Conservation (phyloP, 2,329 filamentous ascomycete species). For the Rutstroemia sydowiana region DNA sequence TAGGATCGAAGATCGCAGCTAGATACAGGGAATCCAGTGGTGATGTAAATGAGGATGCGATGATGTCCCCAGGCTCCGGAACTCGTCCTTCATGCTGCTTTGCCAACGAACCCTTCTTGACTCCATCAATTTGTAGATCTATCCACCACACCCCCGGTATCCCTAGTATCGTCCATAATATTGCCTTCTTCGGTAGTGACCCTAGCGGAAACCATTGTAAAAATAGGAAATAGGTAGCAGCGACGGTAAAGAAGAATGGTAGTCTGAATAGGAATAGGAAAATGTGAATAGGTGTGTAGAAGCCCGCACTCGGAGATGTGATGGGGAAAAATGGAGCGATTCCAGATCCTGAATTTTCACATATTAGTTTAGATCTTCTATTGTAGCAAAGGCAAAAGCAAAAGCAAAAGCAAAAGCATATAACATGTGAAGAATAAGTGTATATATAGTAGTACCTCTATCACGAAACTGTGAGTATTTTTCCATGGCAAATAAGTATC, state of each 20-base stretch:
- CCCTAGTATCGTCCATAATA: constrained; percentile 79
- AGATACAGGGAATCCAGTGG: constrained; percentile 92
- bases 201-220: constrained; percentile 75
- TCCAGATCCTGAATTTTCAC: constrained; percentile 63
- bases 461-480: constrained; percentile 71
- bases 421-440: constrained; percentile 1
- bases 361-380: constrained; percentile 19
- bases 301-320: constrained; percentile 53
- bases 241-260: constrained; percentile 65
- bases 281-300: constrained; percentile 57
- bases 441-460: constrained; percentile 60
- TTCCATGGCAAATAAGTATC: constrained; percentile 47
- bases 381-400: too few species aligned
- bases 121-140: constrained; percentile 94
- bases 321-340: constrained; percentile 93
- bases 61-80: constrained; percentile 71
- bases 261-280: constrained; percentile 76
- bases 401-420: neutral
- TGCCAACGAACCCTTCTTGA: constrained; percentile 81
- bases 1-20: constrained; percentile 89
- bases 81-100: constrained; percentile 67
- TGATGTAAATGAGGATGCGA: constrained; percentile 85
- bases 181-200: constrained; percentile 65
- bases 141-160: constrained; percentile 97
- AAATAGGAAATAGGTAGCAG: constrained; percentile 66